phyloP scores from a whole-genome alignment of 2,329 filamentous ascomycete genomes.

The Arthrocladium fulminans region DNA sequence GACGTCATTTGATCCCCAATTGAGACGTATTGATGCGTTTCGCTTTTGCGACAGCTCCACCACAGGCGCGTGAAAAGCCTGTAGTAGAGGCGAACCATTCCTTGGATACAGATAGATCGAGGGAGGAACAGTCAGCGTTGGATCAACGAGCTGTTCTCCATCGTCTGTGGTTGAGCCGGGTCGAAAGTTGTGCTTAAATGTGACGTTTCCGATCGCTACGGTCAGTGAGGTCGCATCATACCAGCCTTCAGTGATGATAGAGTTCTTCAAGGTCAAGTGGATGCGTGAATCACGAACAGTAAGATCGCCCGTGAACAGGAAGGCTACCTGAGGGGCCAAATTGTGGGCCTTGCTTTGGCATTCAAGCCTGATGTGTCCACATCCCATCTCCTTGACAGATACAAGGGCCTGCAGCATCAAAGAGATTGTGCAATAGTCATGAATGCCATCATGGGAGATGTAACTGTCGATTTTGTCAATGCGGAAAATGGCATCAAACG shows the following conservation, averaged over 20 bases:
- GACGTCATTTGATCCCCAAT: slow-evolving; percentile 58
- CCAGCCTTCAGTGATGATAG: slow-evolving; percentile 18
- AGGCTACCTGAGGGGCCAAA: neutral
- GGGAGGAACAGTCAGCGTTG: neutral
- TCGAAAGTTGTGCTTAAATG: slow-evolving; percentile 15
- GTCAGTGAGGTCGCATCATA: slow-evolving; percentile 16
- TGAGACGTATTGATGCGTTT: slow-evolving; percentile 64
- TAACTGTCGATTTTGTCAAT: slow-evolving; percentile 6
- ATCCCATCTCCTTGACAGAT: neutral
- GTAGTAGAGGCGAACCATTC: slow-evolving; percentile 29
- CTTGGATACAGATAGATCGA: slow-evolving; percentile 20
- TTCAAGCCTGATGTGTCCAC: neutral
- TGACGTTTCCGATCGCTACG: slow-evolving; percentile 16
- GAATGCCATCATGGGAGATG: neutral
- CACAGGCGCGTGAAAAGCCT: slow-evolving; percentile 56
- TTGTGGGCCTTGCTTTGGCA: neutral
- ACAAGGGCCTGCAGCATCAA: neutral
- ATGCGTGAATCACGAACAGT: slow-evolving; percentile 48
- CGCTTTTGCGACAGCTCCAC: slow-evolving; percentile 74
- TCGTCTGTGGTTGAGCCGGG: neutral
- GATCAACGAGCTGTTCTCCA: neutral
- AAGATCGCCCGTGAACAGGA: slow-evolving; percentile 19
- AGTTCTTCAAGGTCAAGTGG: slow-evolving; percentile 26
- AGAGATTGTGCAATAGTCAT: neutral
- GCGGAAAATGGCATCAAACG: slow-evolving; percentile 48